These are phyloP conservation scores for Debaryomyces tyrocola DNA, from an alignment of 805 yeast genomes.

Conservation along the genomic window DNA sequence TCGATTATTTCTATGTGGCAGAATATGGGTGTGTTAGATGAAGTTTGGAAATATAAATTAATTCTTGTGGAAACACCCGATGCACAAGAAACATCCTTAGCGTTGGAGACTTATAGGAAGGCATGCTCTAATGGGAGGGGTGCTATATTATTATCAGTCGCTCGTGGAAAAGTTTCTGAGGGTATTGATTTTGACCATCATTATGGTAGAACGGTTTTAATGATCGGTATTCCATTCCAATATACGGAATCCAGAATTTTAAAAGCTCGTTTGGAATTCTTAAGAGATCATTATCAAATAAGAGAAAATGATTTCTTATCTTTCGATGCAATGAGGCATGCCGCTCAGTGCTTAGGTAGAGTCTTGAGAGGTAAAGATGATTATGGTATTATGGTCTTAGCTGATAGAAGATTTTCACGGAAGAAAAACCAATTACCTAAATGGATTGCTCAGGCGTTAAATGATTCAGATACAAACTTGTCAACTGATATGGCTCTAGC, in stretches of 20 bases:
- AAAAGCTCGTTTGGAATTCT: constrained; percentile 90
- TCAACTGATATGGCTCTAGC: constrained; percentile 98
- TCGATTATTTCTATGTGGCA: constrained; percentile 99
- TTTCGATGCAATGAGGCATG: constrained; percentile 99
- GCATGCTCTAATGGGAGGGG: constrained; percentile 98
- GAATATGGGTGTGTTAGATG: constrained; percentile 95
- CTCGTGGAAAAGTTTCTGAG: constrained; percentile 98
- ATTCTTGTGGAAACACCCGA: constrained; percentile 98
- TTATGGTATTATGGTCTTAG: constrained; percentile 97
- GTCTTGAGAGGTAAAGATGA: constrained; percentile 98
- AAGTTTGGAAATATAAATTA: constrained; percentile 96
- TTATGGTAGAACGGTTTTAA: constrained; percentile 93
- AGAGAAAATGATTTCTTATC: constrained; percentile 92
- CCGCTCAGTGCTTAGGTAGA: constrained; percentile 97
- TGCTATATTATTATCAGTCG: constrained; percentile 92
- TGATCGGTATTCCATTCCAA: constrained; percentile 99
- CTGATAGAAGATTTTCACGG: constrained; percentile 87
- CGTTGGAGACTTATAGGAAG: constrained; percentile 90
- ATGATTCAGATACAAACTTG: constrained; percentile 87
- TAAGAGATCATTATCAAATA: constrained; percentile 90
- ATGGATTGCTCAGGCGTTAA: constrained; percentile 93
- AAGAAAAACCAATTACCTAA: constrained; percentile 89
- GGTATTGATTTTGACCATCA: constrained; percentile 99
- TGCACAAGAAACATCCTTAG: constrained; percentile 96
- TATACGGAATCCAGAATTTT: constrained; percentile 95